phyloP scores from a whole-genome alignment of 257 asterid species.

The Fraxinus pennsylvanica region DNA sequence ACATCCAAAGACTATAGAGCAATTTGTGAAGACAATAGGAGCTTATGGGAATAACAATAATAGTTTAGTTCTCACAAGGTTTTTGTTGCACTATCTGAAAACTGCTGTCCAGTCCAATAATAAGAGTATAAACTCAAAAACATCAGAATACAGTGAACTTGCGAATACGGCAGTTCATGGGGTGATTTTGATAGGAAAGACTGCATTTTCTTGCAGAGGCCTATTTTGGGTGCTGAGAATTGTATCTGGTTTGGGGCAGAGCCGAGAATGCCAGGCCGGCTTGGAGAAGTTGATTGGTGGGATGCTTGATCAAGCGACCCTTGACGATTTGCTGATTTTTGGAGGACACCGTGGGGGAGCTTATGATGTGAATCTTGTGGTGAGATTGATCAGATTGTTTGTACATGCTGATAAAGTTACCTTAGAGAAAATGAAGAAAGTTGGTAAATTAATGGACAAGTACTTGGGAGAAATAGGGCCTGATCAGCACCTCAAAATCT shows the following conservation, averaged over 20 bases:
- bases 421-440: slow-evolving; percentile 45
- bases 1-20: slow-evolving; percentile 48
- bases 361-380: slow-evolving; percentile 70
- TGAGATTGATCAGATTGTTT: slow-evolving; percentile 61
- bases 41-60: slow-evolving; percentile 49
- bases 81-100: slow-evolving; percentile 69
- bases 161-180: slow-evolving; percentile 66
- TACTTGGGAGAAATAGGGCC: slow-evolving; percentile 78
- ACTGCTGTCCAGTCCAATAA: slow-evolving; percentile 36
- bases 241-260: slow-evolving; percentile 50
- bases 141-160: slow-evolving; percentile 41
- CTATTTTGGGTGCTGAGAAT: slow-evolving; percentile 63
- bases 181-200: slow-evolving; percentile 49
- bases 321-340: slow-evolving; percentile 65
- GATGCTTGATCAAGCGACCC: slow-evolving; percentile 63
- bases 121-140: neutral
- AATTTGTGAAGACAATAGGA: slow-evolving; percentile 42
- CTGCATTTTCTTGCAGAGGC: slow-evolving; percentile 65
- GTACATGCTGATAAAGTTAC: slow-evolving; percentile 36
- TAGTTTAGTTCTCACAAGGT: slow-evolving; percentile 61
- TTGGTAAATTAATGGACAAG: slow-evolving; percentile 58
- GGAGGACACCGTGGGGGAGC: slow-evolving; percentile 57
- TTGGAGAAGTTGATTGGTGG: slow-evolving; percentile 71
- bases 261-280: slow-evolving; percentile 41
- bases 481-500: slow-evolving; percentile 56